Evolutionary conservation across 106 monocot species (phyloP).

Genomic region (Xerophyta viscosa): DNA sequence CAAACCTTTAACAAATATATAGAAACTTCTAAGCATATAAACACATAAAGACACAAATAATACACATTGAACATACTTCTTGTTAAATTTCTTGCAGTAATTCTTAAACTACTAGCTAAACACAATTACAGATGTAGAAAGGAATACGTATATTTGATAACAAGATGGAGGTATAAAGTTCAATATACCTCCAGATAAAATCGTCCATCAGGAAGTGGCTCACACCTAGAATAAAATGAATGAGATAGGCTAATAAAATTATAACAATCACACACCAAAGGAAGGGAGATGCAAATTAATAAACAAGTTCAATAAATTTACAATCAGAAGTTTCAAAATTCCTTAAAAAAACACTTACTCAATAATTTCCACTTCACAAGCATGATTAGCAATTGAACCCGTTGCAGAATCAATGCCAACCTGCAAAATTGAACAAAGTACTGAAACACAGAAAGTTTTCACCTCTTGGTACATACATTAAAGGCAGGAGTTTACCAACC

Average conservation of each 20-base stretch:
- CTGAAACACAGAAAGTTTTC: background rate
- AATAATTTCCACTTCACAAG: conserved; percentile 96
- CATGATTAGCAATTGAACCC: conserved; percentile 79
- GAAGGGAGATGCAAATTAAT: too few relatives aligned
- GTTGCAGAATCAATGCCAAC: conserved; percentile 76
- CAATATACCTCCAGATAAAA: conserved; percentile 87
- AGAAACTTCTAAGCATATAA: too few relatives aligned
- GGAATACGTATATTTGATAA: too few relatives aligned
- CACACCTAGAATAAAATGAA: conserved; percentile 48
- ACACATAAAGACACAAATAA: too few relatives aligned
- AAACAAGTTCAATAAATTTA: too few relatives aligned
- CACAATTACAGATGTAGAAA: too few relatives aligned
- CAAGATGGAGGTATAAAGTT: background rate
- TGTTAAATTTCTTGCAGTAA: too few relatives aligned
- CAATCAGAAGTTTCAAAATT: too few relatives aligned
- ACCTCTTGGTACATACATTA: background rate
- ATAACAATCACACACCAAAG: conserved; percentile 18
- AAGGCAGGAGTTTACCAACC: conserved; percentile 16
- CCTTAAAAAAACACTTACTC: too few relatives aligned
- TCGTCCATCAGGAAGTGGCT: conserved; percentile 96
- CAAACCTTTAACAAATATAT: too few relatives aligned
- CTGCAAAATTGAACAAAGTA: conserved; percentile 23
- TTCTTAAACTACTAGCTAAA: too few relatives aligned
- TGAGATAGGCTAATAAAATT: background rate
- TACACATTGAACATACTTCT: too few relatives aligned